Base-by-base conservation (phyloP, 371 early-diverging fungal genomes). In the Mortierella sp. region DNA sequence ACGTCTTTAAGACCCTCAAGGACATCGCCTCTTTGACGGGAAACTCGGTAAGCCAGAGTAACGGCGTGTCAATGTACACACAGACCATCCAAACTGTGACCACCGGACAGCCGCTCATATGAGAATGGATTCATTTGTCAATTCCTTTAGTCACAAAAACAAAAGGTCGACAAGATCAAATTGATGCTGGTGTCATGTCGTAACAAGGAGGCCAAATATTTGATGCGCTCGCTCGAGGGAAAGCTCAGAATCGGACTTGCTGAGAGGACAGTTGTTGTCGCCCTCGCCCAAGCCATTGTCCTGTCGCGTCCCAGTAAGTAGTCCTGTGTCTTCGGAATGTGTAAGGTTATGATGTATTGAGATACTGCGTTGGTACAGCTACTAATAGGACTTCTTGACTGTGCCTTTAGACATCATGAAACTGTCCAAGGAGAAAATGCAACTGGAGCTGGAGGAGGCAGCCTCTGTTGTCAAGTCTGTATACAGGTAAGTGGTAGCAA, bases 171-270 rank as follows among this genome's bases (percentile, higher is more conserved):
- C 60, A 94, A 94, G 83, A 99, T 99, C 73, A 93, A 93, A 48
- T 85, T 91, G 4, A 85, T 99, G 65, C 88, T 99, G 68, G 95
- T 96, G 3, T 92, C 96, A 12, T 97, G 98, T 83, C 88, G 90
- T 63, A 96, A 94, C 56, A 94, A 90, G 75, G 99, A 99, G 88
- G 94, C 98, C 60, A 98, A 97, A 84, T 99, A 94, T 80, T 89
- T 99, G 72, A 97, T 99, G 77, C 89, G 98, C 74, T 96, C 97
- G 41, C 89, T 99, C 32, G 99, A 98, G 87, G 99, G 99, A 27
- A 98, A 98, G 78, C 92, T 99, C 55, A 94, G 99, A 44, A 99
- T 99, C 80, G 99, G 99, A 48, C 90, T 99, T 38, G 99, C 99
- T 0, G 99, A 99, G 89, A 95, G 97, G 85, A 97, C 99, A 0